These are phyloP conservation scores for Leucocoprinus sp. DNA, from an alignment of 768 basidiomycete species.

Conservation along the genomic window DNA sequence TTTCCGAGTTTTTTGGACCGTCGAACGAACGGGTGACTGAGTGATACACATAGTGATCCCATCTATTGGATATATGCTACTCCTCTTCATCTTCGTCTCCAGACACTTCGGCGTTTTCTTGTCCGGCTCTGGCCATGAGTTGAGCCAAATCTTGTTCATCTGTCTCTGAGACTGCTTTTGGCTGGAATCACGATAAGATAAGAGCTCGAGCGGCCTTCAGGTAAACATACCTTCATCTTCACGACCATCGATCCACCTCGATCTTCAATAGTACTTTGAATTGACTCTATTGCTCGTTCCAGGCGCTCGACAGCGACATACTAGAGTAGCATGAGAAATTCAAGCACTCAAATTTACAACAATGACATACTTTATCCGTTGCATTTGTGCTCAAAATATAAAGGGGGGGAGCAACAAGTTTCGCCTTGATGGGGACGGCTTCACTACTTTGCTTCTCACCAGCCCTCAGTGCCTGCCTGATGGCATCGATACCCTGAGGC, in stretches of 20 bases:
- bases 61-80: background rate
- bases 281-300: slow-evolving; percentile 88
- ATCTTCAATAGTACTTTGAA: slow-evolving; percentile 75
- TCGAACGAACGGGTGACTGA: background rate
- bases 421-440: slow-evolving; percentile 92
- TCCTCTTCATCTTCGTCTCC: slow-evolving; percentile 88
- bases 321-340: slow-evolving; percentile 23
- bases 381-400: slow-evolving; percentile 95
- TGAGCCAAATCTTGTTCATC: slow-evolving; percentile 97
- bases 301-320: slow-evolving; percentile 87
- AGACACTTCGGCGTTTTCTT: slow-evolving; percentile 93
- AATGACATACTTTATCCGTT: slow-evolving; percentile 86
- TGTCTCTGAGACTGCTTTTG: slow-evolving; percentile 94
- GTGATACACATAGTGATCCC: background rate
- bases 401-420: slow-evolving; percentile 91
- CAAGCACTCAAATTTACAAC: too few species aligned
- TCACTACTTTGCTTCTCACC: slow-evolving; percentile 86
- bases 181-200: slow-evolving; percentile 36
- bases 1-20: too few species aligned
- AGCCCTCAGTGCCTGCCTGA: slow-evolving; percentile 82
- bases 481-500: slow-evolving; percentile 93
- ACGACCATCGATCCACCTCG: slow-evolving; percentile 82
- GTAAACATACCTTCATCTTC: slow-evolving; percentile 84
- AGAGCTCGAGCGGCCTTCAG: background rate
- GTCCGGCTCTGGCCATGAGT: slow-evolving; percentile 90